phyloP scores from a whole-genome alignment of 2,329 filamentous ascomycete species.

The Myriosclerotinia duriaeana region DNA sequence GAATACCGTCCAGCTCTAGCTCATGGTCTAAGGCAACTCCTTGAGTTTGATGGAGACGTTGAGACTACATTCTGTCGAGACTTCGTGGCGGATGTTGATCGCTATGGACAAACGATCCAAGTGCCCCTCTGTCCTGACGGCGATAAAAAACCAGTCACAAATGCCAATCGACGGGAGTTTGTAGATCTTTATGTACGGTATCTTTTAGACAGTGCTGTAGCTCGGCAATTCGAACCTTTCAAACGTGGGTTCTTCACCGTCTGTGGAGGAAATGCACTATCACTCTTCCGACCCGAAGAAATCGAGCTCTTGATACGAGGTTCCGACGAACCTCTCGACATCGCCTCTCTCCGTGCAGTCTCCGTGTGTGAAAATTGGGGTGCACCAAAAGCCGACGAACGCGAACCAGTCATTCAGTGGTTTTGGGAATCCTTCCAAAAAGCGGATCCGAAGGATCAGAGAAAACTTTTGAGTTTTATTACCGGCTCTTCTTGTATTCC shows the following conservation, averaged over 20 bases:
- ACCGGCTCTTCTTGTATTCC: slow-evolving; percentile 90
- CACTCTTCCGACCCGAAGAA: slow-evolving; percentile 84
- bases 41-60: slow-evolving; percentile 84
- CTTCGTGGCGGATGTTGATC: slow-evolving; percentile 75
- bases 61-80: slow-evolving; percentile 77
- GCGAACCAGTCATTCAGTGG: slow-evolving; percentile 72
- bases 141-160: slow-evolving; percentile 75
- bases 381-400: slow-evolving; percentile 52
- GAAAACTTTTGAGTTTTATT: slow-evolving; percentile 79
- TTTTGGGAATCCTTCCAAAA: slow-evolving; percentile 82
- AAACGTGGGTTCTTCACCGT: slow-evolving; percentile 92
- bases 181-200: slow-evolving; percentile 82
- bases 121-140: slow-evolving; percentile 74
- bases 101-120: slow-evolving; percentile 66
- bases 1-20: slow-evolving; percentile 78
- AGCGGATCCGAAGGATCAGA: slow-evolving; percentile 66
- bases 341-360: slow-evolving; percentile 71
- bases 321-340: slow-evolving; percentile 79
- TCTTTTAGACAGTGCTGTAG: slow-evolving; percentile 73
- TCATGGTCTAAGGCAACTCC: slow-evolving; percentile 68
- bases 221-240: slow-evolving; percentile 87
- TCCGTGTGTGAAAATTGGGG: slow-evolving; percentile 83
- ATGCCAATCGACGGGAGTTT: slow-evolving; percentile 78
- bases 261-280: slow-evolving; percentile 83
- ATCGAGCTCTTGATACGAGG: slow-evolving; percentile 85